Conservation (phyloP, 129 eudicot species). For the Smallanthus sonchifolius region DNA sequence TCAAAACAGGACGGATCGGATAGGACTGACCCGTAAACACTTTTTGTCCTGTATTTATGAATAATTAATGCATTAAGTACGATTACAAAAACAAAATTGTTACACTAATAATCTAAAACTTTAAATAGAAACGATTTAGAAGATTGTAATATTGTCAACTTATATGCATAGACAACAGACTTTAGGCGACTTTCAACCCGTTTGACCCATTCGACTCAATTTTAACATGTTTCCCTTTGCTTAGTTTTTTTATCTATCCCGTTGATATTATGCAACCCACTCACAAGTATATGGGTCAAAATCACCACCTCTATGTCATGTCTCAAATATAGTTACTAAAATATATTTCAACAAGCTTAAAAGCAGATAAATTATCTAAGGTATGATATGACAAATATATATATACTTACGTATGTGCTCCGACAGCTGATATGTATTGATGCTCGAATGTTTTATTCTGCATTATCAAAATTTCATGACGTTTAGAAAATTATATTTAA, state of each 20-base stretch:
- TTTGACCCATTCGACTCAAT: not conserved
- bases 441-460: conserved; percentile 96
- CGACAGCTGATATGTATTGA: conserved; percentile 74
- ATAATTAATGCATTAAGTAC: not conserved
- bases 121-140: not conserved
- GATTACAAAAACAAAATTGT: not conserved
- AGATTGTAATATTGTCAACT: not conserved
- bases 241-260: not conserved
- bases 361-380: not conserved
- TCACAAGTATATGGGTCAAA: not conserved
- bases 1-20: not conserved
- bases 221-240: not conserved
- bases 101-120: not conserved
- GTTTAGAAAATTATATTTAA: not conserved
- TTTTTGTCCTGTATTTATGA: not conserved
- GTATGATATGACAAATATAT: not conserved
- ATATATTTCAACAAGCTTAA: not conserved
- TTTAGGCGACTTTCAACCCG: not conserved
- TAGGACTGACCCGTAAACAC: not conserved
- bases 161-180: not conserved
- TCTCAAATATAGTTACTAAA: not conserved
- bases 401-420: conserved; percentile 84
- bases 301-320: not conserved
- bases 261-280: not conserved
- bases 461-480: conserved; percentile 22